Evolutionary conservation across 495 filamentous ascomycete species (phyloP).

Genomic region (Penicillium nucicola): DNA sequence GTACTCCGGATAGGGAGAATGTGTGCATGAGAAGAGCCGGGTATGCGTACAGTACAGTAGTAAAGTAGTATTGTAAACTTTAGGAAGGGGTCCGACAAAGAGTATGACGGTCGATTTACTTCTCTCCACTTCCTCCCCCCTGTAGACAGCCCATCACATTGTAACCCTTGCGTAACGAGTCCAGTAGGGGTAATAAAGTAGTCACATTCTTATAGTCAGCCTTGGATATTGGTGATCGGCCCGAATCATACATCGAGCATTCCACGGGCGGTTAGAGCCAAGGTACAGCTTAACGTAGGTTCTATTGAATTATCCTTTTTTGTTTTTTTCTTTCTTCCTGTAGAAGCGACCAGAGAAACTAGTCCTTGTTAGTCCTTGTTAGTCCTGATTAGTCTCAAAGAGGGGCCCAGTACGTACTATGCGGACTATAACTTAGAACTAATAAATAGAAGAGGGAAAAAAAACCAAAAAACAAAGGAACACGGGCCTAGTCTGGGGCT

Average conservation of each 20-base stretch:
- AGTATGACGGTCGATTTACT: conserved; percentile 17
- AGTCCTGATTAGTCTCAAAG: not conserved
- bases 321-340: too few species aligned
- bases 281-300: too few species aligned
- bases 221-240: conserved; percentile 24
- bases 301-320: too few species aligned
- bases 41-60: conserved; percentile 17
- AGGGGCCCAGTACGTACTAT: not conserved
- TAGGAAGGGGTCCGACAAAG: conserved; percentile 16
- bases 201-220: conserved; percentile 15
- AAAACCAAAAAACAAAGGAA: conserved; percentile 10
- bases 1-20: conserved; percentile 25
- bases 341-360: not conserved
- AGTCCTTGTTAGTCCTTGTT: not conserved
- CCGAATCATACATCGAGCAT: conserved; percentile 23
- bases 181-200: conserved; percentile 5
- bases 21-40: conserved; percentile 17
- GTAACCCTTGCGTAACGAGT: conserved; percentile 43
- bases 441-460: conserved; percentile 2
- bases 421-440: conserved; percentile 6
- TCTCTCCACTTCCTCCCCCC: conserved; percentile 19
- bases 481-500: conserved; percentile 13
- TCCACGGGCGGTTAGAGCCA: conserved; percentile 17
- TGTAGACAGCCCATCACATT: conserved; percentile 28
- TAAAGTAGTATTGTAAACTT: conserved; percentile 19